Base-by-base conservation (phyloP, 2,329 filamentous ascomycete genomes). In the Calonectria henricotiae region DNA sequence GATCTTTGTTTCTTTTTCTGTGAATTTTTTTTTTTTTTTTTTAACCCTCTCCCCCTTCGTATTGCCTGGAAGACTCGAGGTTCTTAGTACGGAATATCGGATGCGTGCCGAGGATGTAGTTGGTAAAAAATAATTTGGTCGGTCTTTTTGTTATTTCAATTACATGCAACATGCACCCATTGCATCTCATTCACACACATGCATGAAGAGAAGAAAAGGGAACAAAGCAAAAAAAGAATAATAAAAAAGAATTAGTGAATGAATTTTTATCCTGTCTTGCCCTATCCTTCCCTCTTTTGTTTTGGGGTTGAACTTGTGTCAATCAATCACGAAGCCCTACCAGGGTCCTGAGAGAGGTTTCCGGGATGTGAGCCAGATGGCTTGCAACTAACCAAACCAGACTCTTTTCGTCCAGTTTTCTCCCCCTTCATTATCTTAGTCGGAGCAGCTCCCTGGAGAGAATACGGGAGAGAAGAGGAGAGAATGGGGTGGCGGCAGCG, bases 341-440 rank as follows among this genome's bases (percentile, higher is more conserved):
- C 25, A 25, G 46, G 46, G 46, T 25, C 23, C 25, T 27, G 4
- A 13, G n/a, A 25, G 30, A 55, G 32, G 5, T 8, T 15, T 20
- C 51, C 15, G 20, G 35, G n/a, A 37, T 55, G n/a, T 13, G 20
- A 35, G 32, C 32, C 30, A 49, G 20, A 55, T 55, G 51, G 51
- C 51, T 55, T 55, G 32, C 32, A 37, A n/a, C 51, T 58, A 58
- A 32, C 20, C 32, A 35, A 39, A 32, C 5, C 32, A 3, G 12
- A 58, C 51, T 58, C 15, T 25, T 37, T 25, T 25, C 32, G 51
- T 58, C 20, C 32, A 58, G 35, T 58, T 58, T 39, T 20, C 51
- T 58, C 51, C 51, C 51, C 51, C 51, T 58, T 58, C 51, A 58
- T 58, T 39, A 58, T 27, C 12, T n/a, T 12, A 5, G 13, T 25